Evolutionary conservation across 495 filamentous ascomycete species (phyloP), one percentile per base, ranked within the genome.

Genomic region (Glonium stellatum): DNA sequence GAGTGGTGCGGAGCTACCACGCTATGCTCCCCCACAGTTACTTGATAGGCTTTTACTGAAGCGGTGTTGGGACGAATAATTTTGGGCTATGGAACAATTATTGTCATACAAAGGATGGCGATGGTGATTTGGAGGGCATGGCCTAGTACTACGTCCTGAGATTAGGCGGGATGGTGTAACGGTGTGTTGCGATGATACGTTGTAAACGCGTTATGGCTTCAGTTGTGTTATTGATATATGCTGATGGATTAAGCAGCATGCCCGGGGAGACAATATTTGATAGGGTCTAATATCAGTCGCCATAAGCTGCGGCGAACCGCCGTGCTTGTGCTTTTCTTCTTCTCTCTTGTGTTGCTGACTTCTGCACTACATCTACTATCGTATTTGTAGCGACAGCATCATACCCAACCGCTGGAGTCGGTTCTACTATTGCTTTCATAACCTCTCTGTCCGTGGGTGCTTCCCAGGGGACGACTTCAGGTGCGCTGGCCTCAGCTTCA

Each of bases 301-400:
- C 48, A 51, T 51, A 51, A 18, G 48, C 48, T 9, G 48, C 48
- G 11, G 48, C 48, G 25, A 51, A 23, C 15, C 48, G 48, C 31
- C 48, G 21, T 25, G 48, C 25, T 18, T 51, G 48, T 15, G 23
- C 23, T 8, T 25, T 13, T 27, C 48, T 51, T 51, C 48, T 23
- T 25, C 48, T 22, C 23, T 51, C 18, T 51, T 51, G 48, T 31
- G 48, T 51, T 5, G 48, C 39, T 15, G 39, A 44, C 39, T 44
- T 11, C 39, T 11, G 39, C 13, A 44, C 10, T 18, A 11, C 4
- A 15, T 11, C 39, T 44, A 4, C 39, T 13, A 44, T 44, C 12
- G 39, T 13, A 44, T 18, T 44, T 44, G 39, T 13, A 13, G 39
- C 10, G 13, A 4, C 18, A 44, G 1, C 4, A 11, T 44, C 39